These are phyloP conservation scores for Quercus glauca DNA, from an alignment of 306 rosid species.

Conservation along the genomic window DNA sequence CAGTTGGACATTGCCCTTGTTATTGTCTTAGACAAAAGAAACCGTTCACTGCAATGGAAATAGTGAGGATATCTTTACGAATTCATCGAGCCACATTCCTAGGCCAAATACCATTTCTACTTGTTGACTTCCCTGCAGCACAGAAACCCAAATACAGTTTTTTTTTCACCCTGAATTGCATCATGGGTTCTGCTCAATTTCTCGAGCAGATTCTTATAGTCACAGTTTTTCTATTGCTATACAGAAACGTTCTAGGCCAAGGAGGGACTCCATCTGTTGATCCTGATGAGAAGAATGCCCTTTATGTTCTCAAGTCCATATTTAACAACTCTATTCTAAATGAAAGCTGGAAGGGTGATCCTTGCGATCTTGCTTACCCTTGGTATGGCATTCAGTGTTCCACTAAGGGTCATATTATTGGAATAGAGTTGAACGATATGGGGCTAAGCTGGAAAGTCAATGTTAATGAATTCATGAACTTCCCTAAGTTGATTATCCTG, in stretches of 20 bases:
- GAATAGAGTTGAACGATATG: conserved; percentile 23
- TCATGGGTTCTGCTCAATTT: background rate
- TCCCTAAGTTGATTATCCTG: conserved; percentile 34
- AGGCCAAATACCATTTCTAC: too few relatives aligned
- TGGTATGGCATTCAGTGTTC: conserved; percentile 54
- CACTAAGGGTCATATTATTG: conserved; percentile 22
- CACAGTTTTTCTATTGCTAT: background rate
- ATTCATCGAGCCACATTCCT: too few relatives aligned
- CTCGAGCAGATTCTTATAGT: background rate
- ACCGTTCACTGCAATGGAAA: too few relatives aligned
- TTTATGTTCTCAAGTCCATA: conserved; percentile 33
- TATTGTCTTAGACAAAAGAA: too few relatives aligned
- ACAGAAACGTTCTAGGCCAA: conserved; percentile 26
- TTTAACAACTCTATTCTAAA: conserved; percentile 36
- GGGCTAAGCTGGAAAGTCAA: conserved; percentile 25
- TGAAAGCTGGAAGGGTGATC: conserved; percentile 37
- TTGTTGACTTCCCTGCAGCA: too few relatives aligned
- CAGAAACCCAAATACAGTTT: too few relatives aligned
- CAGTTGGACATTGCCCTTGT: too few relatives aligned
- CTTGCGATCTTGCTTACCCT: conserved; percentile 29
- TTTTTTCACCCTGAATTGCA: too few relatives aligned
- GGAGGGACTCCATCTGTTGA: background rate
- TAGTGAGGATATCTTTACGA: too few relatives aligned
- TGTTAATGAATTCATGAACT: conserved; percentile 6
- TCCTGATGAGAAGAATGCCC: conserved; percentile 38